Conservation (phyloP, 176 grass and related monocot species). For the Paspalum notatum region DNA sequence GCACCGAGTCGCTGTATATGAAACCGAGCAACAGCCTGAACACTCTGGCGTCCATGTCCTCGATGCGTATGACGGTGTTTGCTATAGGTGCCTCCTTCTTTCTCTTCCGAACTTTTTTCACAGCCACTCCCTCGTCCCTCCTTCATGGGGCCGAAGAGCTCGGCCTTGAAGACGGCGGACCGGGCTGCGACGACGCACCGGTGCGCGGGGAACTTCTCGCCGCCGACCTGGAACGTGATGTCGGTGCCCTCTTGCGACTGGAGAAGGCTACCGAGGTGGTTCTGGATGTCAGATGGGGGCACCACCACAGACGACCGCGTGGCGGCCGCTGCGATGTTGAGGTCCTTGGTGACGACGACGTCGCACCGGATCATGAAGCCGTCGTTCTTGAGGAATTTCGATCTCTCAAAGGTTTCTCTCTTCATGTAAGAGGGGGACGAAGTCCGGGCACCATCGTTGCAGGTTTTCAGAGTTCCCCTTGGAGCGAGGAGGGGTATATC, state of each 20-base stretch:
- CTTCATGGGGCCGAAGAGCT: slow-evolving; percentile 35
- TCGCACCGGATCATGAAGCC: slow-evolving; percentile 12
- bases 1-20: slow-evolving; percentile 34
- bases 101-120: too few relatives aligned
- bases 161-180: slow-evolving; percentile 1
- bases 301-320: not conserved
- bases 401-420: not conserved
- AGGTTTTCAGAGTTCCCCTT: too few relatives aligned
- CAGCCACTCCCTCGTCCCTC: too few relatives aligned
- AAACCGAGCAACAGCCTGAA: slow-evolving; percentile 8
- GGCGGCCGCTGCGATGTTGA: not conserved
- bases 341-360: not conserved
- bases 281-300: not conserved
- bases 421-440: not conserved
- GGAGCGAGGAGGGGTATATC: too few relatives aligned
- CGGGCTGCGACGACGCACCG: not conserved
- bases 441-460: too few relatives aligned
- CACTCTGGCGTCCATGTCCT: slow-evolving; percentile 19
- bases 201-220: not conserved
- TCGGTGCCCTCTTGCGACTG: slow-evolving; percentile 15
- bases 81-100: not conserved
- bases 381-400: not conserved
- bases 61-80: not conserved
- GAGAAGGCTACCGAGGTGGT: not conserved
- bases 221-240: slow-evolving; percentile 27